phyloP scores from a whole-genome alignment of 768 basidiomycete species.

The Kwoniella europaea region DNA sequence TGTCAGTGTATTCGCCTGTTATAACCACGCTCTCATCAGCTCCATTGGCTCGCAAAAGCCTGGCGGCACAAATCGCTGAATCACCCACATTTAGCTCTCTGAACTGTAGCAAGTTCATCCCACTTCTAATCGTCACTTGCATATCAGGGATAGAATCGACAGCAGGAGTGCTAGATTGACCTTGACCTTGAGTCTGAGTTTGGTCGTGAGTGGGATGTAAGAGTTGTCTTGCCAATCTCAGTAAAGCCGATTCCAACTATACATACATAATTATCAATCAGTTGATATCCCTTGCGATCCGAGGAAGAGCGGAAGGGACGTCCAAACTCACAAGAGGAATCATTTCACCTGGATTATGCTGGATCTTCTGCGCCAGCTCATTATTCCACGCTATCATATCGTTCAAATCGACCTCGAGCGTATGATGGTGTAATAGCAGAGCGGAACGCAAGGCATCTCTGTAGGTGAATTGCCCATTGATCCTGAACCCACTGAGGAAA shows the following conservation, averaged over 20 bases:
- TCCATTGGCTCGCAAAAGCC: background rate
- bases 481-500: slow-evolving; percentile 84
- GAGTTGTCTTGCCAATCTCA: slow-evolving; percentile 79
- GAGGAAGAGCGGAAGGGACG: background rate
- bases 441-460: slow-evolving; percentile 89
- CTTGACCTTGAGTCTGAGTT: slow-evolving; percentile 58
- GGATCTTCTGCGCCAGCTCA: slow-evolving; percentile 87
- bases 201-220: slow-evolving; percentile 73
- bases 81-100: slow-evolving; percentile 77
- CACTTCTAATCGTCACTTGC: slow-evolving; percentile 86
- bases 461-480: slow-evolving; percentile 89
- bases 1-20: slow-evolving; percentile 80
- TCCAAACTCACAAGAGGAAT: slow-evolving; percentile 73
- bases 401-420: slow-evolving; percentile 83
- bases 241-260: slow-evolving; percentile 90
- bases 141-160: slow-evolving; percentile 68
- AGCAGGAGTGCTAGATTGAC: slow-evolving; percentile 32
- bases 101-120: slow-evolving; percentile 89
- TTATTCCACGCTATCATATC: slow-evolving; percentile 78
- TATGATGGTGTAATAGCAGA: slow-evolving; percentile 81
- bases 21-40: background rate
- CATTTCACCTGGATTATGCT: slow-evolving; percentile 85
- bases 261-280: background rate
- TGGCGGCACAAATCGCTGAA: background rate
- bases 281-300: background rate